phyloP scores from a whole-genome alignment of 257 asterid species.

The Catharanthus roseus region DNA sequence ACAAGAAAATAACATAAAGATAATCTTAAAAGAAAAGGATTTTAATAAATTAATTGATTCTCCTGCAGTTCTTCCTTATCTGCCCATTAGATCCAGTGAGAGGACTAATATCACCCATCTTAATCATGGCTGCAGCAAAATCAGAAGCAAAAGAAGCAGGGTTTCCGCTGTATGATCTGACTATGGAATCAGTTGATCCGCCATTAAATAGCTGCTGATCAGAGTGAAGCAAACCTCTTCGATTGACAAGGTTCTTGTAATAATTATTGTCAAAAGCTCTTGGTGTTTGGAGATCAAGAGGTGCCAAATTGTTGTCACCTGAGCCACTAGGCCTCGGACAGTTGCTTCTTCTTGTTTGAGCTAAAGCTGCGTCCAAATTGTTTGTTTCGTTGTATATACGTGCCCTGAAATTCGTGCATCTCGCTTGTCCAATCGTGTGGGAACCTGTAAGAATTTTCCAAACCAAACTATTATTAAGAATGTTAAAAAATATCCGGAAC shows the following conservation, averaged over 20 bases:
- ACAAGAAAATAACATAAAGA: neutral
- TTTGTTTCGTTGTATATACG: constrained; percentile 74
- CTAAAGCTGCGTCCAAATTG: constrained; percentile 49
- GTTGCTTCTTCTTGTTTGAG: constrained; percentile 37
- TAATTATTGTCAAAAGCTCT: constrained; percentile 64
- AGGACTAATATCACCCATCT: constrained; percentile 72
- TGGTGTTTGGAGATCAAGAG: constrained; percentile 62
- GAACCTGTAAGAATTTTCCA: constrained; percentile 34
- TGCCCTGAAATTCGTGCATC: constrained; percentile 77
- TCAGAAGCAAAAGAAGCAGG: constrained; percentile 39
- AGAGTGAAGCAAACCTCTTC: constrained; percentile 77
- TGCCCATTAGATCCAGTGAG: constrained; percentile 77
- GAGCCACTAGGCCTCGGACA: constrained; percentile 58
- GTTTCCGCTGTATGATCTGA: constrained; percentile 34
- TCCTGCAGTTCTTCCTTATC: constrained; percentile 76
- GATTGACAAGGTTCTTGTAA: constrained; percentile 48
- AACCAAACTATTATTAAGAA: neutral
- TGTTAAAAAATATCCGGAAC: neutral
- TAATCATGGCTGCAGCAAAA: constrained; percentile 61
- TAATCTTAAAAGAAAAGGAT: neutral
- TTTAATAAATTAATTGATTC: constrained; percentile 27
- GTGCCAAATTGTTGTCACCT: constrained; percentile 86
- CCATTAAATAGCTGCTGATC: constrained; percentile 80
- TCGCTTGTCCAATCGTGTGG: constrained; percentile 86
- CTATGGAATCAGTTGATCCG: constrained; percentile 53